phyloP scores from a whole-genome alignment of 768 basidiomycete genomes.

The Termitomyces sp. region DNA sequence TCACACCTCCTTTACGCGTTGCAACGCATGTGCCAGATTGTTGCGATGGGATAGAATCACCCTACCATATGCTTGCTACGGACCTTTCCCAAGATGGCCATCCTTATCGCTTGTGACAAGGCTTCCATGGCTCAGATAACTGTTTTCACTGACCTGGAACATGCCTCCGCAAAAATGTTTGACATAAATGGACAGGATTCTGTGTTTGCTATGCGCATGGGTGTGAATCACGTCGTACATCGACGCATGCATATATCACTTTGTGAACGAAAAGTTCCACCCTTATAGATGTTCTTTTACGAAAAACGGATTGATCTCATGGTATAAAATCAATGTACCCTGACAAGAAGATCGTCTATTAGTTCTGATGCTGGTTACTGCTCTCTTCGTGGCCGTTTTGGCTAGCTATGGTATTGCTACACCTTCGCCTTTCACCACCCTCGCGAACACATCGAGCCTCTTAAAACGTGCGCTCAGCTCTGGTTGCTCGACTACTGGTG shows the following conservation, averaged over 20 bases:
- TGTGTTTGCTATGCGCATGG: neutral
- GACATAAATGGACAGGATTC: neutral
- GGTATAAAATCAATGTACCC: neutral
- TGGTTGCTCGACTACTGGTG: constrained; percentile 45
- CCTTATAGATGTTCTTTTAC: neutral
- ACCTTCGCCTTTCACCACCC: constrained; percentile 3
- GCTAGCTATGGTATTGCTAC: neutral
- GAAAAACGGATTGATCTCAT: neutral
- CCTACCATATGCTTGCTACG: constrained; percentile 4
- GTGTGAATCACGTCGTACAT: constrained; percentile 1
- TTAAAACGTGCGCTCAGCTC: constrained; percentile 27
- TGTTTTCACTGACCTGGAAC: neutral
- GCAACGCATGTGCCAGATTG: neutral
- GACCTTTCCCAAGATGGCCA: neutral
- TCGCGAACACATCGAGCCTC: constrained; percentile 5
- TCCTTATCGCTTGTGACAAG: constrained; percentile 4
- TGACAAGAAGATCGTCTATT: neutral
- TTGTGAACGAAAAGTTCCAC: neutral
- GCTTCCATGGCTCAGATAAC: neutral
- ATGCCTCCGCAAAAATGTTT: neutral
- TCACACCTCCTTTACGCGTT: neutral
- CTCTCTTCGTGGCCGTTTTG: neutral
- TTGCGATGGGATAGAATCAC: neutral
- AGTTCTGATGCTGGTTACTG: neutral
- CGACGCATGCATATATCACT: constrained; percentile 4